These are phyloP conservation scores for Jackrogersella multiformis DNA, from an alignment of 495 filamentous ascomycete genomes.

Conservation along the genomic window DNA sequence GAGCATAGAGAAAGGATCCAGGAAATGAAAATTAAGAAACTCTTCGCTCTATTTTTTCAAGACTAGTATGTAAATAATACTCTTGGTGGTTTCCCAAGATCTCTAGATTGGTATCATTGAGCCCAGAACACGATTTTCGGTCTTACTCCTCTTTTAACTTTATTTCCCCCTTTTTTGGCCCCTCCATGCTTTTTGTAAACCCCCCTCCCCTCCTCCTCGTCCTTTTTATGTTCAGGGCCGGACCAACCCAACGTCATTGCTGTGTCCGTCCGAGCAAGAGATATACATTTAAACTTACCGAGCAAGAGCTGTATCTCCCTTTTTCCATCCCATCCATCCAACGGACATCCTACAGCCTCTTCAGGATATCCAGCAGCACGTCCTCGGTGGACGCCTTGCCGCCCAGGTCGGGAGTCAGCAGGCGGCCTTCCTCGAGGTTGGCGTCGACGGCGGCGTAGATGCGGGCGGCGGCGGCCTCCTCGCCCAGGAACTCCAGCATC, in stretches of 20 bases:
- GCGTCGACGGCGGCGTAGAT: slow-evolving; percentile 94
- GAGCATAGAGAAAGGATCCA: neutral
- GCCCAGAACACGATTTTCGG: slow-evolving; percentile 4
- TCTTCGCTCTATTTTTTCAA: slow-evolving; percentile 29
- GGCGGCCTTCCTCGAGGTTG: slow-evolving; percentile 83
- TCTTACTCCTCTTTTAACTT: neutral
- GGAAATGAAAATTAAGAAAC: slow-evolving; percentile 18
- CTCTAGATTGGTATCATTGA: slow-evolving; percentile 18
- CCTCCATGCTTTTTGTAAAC: neutral
- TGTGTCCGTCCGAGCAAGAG: neutral
- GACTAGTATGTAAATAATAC: neutral
- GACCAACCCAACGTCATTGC: neutral
- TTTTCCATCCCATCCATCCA: too few relatives aligned
- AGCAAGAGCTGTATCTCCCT: too few relatives aligned
- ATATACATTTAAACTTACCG: too few relatives aligned
- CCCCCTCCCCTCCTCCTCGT: neutral
- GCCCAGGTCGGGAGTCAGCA: slow-evolving; percentile 90
- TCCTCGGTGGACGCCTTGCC: slow-evolving; percentile 87
- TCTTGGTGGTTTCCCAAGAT: neutral
- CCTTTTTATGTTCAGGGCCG: neutral
- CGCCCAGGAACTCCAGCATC: slow-evolving; percentile 94
- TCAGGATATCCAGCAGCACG: slow-evolving; percentile 89
- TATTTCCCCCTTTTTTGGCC: neutral
- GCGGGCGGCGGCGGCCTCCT: slow-evolving; percentile 83
- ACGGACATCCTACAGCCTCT: slow-evolving; percentile 70